Evolutionary conservation across 768 basidiomycete species (phyloP).

Genomic region (Cyathus striatus): DNA sequence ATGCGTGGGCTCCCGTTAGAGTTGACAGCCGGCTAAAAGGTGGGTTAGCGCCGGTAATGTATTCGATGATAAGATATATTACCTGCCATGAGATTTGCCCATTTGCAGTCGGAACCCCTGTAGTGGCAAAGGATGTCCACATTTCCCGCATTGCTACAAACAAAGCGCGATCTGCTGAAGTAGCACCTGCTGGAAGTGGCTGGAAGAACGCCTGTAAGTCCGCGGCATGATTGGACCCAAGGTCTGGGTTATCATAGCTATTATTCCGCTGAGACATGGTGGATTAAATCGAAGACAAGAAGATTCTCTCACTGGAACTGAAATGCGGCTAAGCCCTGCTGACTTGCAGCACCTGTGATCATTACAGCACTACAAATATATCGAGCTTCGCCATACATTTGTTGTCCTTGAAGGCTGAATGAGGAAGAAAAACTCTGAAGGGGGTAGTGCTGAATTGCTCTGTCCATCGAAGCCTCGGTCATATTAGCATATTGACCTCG

Average conservation of each 20-base stretch:
- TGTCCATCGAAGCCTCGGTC: slow-evolving; percentile 19
- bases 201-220: slow-evolving; percentile 33
- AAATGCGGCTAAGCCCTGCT: slow-evolving; percentile 16
- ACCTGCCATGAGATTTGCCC: slow-evolving; percentile 22
- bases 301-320: slow-evolving; percentile 28
- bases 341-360: slow-evolving; percentile 21
- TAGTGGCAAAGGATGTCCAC: slow-evolving; percentile 34
- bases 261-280: background rate
- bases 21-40: slow-evolving; percentile 12
- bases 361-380: slow-evolving; percentile 37
- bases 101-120: slow-evolving; percentile 20
- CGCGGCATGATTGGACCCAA: slow-evolving; percentile 29
- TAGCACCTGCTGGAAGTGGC: slow-evolving; percentile 15
- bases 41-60: background rate
- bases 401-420: slow-evolving; percentile 33
- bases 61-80: slow-evolving; percentile 2
- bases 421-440: slow-evolving; percentile 24
- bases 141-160: slow-evolving; percentile 32
- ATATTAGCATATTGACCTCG: slow-evolving; percentile 31
- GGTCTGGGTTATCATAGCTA: slow-evolving; percentile 35
- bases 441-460: slow-evolving; percentile 28
- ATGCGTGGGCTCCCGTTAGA: slow-evolving; percentile 20
- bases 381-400: slow-evolving; percentile 40
- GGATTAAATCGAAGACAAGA: background rate
- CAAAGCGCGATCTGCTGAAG: slow-evolving; percentile 20